Base-by-base conservation (phyloP, 805 yeast species). In the Saturnispora sanitii region DNA sequence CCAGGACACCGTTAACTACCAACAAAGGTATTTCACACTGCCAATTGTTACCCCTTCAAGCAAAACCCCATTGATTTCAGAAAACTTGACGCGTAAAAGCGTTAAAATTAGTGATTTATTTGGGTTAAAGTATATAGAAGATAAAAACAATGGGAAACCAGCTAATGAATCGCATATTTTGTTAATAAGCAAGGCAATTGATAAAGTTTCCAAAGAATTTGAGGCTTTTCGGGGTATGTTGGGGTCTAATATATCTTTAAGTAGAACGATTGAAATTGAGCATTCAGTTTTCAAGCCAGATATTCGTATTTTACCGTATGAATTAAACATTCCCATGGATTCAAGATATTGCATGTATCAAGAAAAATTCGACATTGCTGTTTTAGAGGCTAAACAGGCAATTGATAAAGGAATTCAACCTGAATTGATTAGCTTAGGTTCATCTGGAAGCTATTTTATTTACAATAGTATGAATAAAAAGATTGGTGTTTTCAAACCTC, bases 401-500 rank as follows among this genome's bases (percentile, higher is more conserved):
- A 71, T 78, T n/a, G 70, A 65, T 27, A 38, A 45, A 11, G 27
- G 38, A 15, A 67, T 71, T 4, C 58, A 58, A 20, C 83, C 86
- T 0, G 51, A 56, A 37, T 57, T 82, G 39, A 79, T 81, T 6
- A 51, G 5, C 13, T 5, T 27, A 5, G 15, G 15, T 5, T 27
- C 30, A 13, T 27, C 30, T 9, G 30, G 30, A 75, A 20, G 69
- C 75, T 16, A 88, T 52, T 81, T 80, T 53, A 63, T 79, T 1
- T 67, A 61, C 44, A 60, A 63, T 35, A 45, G 61, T 2, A 25
- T 45, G 1, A 56, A 59, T 26, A 49, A 58, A 32, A 67, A 66
- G 11, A 68, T 68, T 13, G 87, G 79, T 0, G 77, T 81, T 2
- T 81, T 81, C 64, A 81, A 81, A 54, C 88, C 88, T 4, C 79